Base-by-base conservation (phyloP, 345 rosid genomes). In the Aurinia saxatilis region DNA sequence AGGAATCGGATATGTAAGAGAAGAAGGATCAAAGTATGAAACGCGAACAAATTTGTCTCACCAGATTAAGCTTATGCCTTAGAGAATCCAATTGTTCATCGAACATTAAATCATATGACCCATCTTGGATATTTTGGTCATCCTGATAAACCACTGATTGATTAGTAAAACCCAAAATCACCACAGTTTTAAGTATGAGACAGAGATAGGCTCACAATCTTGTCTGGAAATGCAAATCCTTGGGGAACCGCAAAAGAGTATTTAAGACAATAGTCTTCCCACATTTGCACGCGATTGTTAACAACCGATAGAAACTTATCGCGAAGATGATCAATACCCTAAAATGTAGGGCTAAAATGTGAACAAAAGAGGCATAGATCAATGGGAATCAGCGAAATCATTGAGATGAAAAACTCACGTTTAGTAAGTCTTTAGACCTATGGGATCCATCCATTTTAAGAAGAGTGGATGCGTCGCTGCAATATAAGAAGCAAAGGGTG, bases 231-330 rank as follows among this genome's bases (percentile, higher is more conserved):
- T 21, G 74, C 63, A 73, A 90, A 84, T 1, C 86, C 92, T 54
- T 90, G 64, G 19, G 96, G 99, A 75, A 85, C 86, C 0, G 79
- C 62, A 56, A 93, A 93, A 76, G 85, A 82, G 69, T 76, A 79
- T 52, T 42, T 71, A 67, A 85, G 63, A 72, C 91, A 85, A 71
- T 87, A 90, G 36, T 62, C 60, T 79, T 87, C 90, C 97, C 97
- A 92, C 79, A 84, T 57, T 46, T 71, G 64, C 73, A 87, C 71
- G 45, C 84, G 77, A 46, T 57, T 67, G 36, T 82, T 95, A 62
- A 87, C 40, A 67, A 71, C 73, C 1, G 85, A 80, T 49, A 77
- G 84, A 31, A 87, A 73, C 77, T 58, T 58, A 67, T 54, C 66
- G 35, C 78, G 90, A 60, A 90, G 65, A 21, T 59, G 48, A 37